Base-by-base conservation (phyloP, 345 rosid genomes). In the Eutrema yunnanense region DNA sequence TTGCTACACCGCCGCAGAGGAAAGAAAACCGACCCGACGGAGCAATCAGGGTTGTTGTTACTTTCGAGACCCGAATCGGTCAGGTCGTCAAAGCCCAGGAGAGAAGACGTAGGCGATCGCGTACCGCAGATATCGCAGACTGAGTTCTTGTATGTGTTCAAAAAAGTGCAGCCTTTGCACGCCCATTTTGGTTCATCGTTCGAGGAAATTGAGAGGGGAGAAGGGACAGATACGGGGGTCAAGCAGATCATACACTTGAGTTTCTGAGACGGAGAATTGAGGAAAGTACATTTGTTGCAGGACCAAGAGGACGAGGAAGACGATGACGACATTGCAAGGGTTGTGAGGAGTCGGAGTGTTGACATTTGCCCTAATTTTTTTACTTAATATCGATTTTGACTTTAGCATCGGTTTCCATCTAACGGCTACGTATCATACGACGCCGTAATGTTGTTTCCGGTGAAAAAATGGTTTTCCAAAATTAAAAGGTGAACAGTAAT, bases 101-200 rank as follows among this genome's bases (percentile, higher is more conserved):
- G 69, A 40, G 84, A 82, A 62, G 81, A 78, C 12, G 73, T 19
- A 2, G 84, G 75, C 3, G 89, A 83, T 67, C 90, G 81, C 0
- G 89, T 80, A 53, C 82, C 86, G 41, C 98, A 95, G 47, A 90
- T 74, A 22, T 85, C 90, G 75, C 99, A 95, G 78, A 40, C 62
- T 33, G 80, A 55, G 75, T 82, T 90, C 79, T 81, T 87, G 79
- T 85, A 90, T 5, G 87, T 81, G 83, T 95, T 95, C 67, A 88
- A 69, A 75, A 88, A 92, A 67, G 99, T 92, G 81, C 99, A 95
- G 14, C 89, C 89, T 73, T 88, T 92, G 85, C 99, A 95, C 0
- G 96, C 53, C 98, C 99, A 95, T 42, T 80, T 83, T 4, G 86
- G 72, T 68, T 78, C 75, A 13, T 67, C 65, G 34, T 16, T 65